Base-by-base conservation (phyloP, 495 filamentous ascomycete species). In the Penicillium mononematosum region DNA sequence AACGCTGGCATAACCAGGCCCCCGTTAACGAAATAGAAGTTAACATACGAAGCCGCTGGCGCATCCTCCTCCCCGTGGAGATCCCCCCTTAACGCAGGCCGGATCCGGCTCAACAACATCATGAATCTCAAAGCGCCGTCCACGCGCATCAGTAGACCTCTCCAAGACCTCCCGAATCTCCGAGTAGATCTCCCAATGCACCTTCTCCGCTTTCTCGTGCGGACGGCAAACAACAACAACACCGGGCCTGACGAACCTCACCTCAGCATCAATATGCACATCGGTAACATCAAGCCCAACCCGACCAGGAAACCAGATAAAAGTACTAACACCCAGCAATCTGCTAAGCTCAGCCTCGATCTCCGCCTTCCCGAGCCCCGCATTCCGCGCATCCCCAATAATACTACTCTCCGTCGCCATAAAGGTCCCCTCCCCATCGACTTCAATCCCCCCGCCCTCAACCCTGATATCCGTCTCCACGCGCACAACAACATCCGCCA, bases 381-480 rank as follows among this genome's bases (percentile, higher is more conserved):
- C 60, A 48, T 73, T 75, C 9, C 72, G 63, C 29, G 66, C 58
- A 5, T 56, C 31, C 12, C 64, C 65, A 11, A 68, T 36, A 51
- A 75, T 69, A 36, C 66, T 70, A 50, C 72, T 75, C 53, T 71
- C 72, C 43, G 64, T 66, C 11, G 69, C 72, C 54, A 75, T 58
- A 14, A 75, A 61, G 3, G 70, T 75, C 2, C 72, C 70, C 22
- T 75, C 60, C 1, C 72, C 72, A 24, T 75, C 72, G 36, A 75
- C 57, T 24, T 70, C 69, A 25, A 75, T 61, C 1, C 67, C 70
- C 4, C 72, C 72, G 0, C 72, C 72, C 43, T 75, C 72, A 2
- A 70, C 43, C 7, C 64, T 41, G 12, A 75, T 46, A 9, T 22
- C 19, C 1, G 72, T 64, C 10, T 56, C 24, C 0, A 73, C 57